A percentile compares a stretch with the other conserved stretches of the same genome.
Conservation (phyloP, 148 eudicot genomes). For the Salicornia ramosissima region DNA sequence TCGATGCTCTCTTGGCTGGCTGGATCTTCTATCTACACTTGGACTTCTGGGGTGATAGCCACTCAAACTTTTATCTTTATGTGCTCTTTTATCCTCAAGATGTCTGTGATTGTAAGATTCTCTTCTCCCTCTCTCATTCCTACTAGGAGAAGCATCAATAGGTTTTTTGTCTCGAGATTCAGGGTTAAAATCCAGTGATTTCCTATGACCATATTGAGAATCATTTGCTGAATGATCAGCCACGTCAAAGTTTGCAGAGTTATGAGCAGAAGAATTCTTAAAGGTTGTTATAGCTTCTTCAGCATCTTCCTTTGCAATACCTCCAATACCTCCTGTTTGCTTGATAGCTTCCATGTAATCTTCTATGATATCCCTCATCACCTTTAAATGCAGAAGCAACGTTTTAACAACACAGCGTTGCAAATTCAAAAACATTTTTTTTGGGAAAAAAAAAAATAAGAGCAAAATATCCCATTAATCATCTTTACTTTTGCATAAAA, state of each 20-base stretch:
- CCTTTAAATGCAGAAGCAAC: conserved; percentile 33
- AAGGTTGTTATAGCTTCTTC: conserved; percentile 29
- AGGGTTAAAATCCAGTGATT: conserved; percentile 25
- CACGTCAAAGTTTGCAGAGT: conserved; percentile 21
- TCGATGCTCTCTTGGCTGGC: conserved; percentile 35
- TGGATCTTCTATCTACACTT: conserved; percentile 30
- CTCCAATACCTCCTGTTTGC: conserved; percentile 63
- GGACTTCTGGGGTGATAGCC: conserved; percentile 39
- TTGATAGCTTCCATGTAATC: conserved; percentile 75
- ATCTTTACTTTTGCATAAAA: no score
- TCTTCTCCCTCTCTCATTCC: conserved; percentile 22
- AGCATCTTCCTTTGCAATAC: conserved; percentile 33
- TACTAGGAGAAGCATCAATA: conserved; percentile 20
- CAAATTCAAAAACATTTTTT: no score
- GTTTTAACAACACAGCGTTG: not conserved
- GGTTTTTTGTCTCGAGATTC: conserved; percentile 16
- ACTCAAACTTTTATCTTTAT: conserved; percentile 26
- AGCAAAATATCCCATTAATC: no score
- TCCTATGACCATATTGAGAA: conserved; percentile 23
- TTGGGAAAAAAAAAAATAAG: no score
- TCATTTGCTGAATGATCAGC: conserved; percentile 24
- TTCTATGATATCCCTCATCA: conserved; percentile 85
- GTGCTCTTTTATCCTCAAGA: conserved; percentile 30
- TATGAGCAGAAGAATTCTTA: conserved; percentile 29
- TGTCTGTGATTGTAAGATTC: conserved; percentile 30